Evolutionary conservation across 2,329 filamentous ascomycete genomes (phyloP).

Genomic region (Aspergillus flavus): DNA sequence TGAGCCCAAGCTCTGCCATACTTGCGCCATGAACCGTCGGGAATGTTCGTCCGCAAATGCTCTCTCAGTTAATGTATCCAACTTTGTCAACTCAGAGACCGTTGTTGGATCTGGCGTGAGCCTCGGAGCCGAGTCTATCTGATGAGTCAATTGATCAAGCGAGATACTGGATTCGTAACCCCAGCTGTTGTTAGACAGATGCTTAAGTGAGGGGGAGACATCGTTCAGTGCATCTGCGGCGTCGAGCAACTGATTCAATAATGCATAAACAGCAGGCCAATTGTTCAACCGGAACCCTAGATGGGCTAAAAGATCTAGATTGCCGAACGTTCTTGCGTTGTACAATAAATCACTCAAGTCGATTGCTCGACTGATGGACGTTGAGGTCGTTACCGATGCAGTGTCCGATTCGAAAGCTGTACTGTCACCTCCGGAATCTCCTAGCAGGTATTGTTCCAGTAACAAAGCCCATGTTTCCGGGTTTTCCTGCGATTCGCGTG

Average conservation of each 20-base stretch:
- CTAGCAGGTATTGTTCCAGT: slow-evolving; percentile 39
- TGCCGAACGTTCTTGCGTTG: slow-evolving; percentile 28
- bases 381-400: slow-evolving; percentile 9
- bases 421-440: slow-evolving; percentile 10
- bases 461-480: slow-evolving; percentile 37
- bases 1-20: slow-evolving; percentile 43
- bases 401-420: slow-evolving; percentile 3
- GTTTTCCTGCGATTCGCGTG: slow-evolving; percentile 24
- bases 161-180: slow-evolving; percentile 22
- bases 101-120: slow-evolving; percentile 5
- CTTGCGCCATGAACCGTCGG: slow-evolving; percentile 36
- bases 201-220: slow-evolving; percentile 16
- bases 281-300: slow-evolving; percentile 43
- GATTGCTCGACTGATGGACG: slow-evolving; percentile 28
- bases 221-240: slow-evolving; percentile 31
- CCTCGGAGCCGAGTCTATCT: slow-evolving; percentile 8
- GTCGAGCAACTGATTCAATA: slow-evolving; percentile 44
- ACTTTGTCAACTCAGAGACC: slow-evolving; percentile 12
- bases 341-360: slow-evolving; percentile 36
- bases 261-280: slow-evolving; percentile 43
- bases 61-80: slow-evolving; percentile 29
- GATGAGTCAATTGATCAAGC: slow-evolving; percentile 34
- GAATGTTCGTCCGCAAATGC: slow-evolving; percentile 27
- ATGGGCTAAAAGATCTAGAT: slow-evolving; percentile 42
- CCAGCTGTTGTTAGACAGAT: slow-evolving; percentile 36